Base-by-base conservation (phyloP, 345 rosid species). In the Cardiospermum halicacabum region DNA sequence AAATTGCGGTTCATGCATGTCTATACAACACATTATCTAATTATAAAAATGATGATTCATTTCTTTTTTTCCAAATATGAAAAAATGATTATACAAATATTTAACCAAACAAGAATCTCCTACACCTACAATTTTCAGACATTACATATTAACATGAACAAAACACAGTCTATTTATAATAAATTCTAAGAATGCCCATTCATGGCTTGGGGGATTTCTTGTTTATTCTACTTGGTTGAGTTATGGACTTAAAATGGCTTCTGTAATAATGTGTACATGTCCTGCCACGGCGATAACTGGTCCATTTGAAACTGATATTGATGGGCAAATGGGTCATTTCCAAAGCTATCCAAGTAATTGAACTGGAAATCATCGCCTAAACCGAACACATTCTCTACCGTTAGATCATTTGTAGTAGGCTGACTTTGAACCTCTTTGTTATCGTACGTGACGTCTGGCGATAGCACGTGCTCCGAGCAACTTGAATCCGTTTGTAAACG, bases 381-480 rank as follows among this genome's bases (percentile, higher is more conserved):
- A 59, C 77, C 74, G 0, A 78, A 69, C 3, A 60, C 80, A 30
- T 51, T 66, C 0, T 67, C 72, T 0, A 64, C 25, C 39, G 10
- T 0, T 34, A 34, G 39, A 2, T 34, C 39, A 34, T 34, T 67
- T 74, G 10, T 67, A 28, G 70, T 78, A 3, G 78, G 74, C 24
- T 79, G 68, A 18, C 93, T 89, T 69, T 82, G 81, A 12, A 75
- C 96, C 81, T 86, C 92, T 74, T 68, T 76, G 48, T 68, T 76
- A 51, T 82, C 78, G 30, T 69, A 66, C 45, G 75, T 57, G 69
- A 80, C 60, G 30, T 81, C 92, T 0, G 89, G 88, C 2, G 93
- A 83, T 0, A 82, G 62, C 72, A 76, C 89, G 45, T 85, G 89
- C 70, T 85, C 91, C 32, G 96, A 89, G 65, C 84, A 64, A 55